Conservation (phyloP, 371 early-diverging fungal species). For the Batrachochytrium dendrobatidis region DNA sequence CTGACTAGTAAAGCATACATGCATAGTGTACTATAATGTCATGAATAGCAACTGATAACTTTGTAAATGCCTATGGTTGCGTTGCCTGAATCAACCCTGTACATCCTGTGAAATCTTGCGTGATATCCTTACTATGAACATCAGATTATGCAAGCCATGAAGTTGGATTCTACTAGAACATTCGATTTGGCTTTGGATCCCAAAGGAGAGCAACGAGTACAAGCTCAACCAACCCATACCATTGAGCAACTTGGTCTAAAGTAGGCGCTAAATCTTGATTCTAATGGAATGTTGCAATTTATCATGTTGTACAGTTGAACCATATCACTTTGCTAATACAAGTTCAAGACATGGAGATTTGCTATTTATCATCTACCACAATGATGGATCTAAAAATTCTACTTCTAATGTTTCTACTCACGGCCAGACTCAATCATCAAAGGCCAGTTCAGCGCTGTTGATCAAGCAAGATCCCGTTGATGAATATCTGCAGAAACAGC, state of each 20-base stretch:
- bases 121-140: too few species aligned
- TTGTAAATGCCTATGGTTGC: neutral
- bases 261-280: neutral
- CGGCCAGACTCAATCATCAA: neutral
- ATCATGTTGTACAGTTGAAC: neutral
- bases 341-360: conserved; percentile 86
- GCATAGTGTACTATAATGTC: neutral
- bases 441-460: neutral
- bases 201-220: neutral
- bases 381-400: neutral
- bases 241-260: neutral
- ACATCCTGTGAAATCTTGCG: neutral
- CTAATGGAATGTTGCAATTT: neutral
- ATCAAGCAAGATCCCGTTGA: conserved; percentile 70
- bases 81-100: too few species aligned
- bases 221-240: neutral
- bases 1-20: neutral
- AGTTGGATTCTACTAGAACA: neutral
- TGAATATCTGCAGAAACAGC: conserved; percentile 66
- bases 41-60: neutral
- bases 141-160: neutral
- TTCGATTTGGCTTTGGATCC: neutral
- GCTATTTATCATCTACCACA: conserved; percentile 43
- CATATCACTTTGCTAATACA: conserved; percentile 8
- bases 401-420: neutral